Conservation (phyloP, 2,329 filamentous ascomycete species). For the Talaromyces sp. region DNA sequence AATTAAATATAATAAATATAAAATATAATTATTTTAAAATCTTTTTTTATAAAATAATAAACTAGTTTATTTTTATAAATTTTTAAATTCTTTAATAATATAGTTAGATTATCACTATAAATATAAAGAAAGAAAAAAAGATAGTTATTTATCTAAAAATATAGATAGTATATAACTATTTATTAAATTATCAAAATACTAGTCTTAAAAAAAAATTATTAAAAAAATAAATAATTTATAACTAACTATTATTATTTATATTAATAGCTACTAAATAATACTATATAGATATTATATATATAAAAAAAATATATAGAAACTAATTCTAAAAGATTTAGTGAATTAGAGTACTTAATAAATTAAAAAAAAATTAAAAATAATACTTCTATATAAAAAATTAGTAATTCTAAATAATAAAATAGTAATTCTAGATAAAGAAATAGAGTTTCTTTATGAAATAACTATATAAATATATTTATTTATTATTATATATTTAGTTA, state of each 20-base stretch:
- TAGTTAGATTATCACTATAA: neutral
- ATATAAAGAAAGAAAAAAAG: neutral
- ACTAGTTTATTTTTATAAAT: neutral
- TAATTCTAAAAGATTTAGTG: too few relatives aligned
- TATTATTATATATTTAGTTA: too few relatives aligned
- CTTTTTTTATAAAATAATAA: neutral
- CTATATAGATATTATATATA: too few relatives aligned
- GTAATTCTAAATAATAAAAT: too few relatives aligned
- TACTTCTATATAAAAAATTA: too few relatives aligned
- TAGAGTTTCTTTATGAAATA: too few relatives aligned
- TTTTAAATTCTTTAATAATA: neutral
- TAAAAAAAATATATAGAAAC: too few relatives aligned
- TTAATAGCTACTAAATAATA: neutral
- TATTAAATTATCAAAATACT: neutral
- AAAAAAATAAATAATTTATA: neutral
- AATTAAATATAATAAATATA: neutral
- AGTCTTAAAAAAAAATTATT: neutral
- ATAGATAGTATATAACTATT: neutral
- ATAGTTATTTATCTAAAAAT: neutral
- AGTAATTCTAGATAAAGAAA: too few relatives aligned
- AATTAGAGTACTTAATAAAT: too few relatives aligned
- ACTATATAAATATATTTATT: too few relatives aligned
- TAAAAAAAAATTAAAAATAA: too few relatives aligned
- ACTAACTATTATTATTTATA: neutral
- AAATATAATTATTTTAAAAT: neutral